Evolutionary conservation across 2,329 filamentous ascomycete species (phyloP), one percentile per base, ranked within the genome.

Genomic region (Conoideocrella luteorostrata): DNA sequence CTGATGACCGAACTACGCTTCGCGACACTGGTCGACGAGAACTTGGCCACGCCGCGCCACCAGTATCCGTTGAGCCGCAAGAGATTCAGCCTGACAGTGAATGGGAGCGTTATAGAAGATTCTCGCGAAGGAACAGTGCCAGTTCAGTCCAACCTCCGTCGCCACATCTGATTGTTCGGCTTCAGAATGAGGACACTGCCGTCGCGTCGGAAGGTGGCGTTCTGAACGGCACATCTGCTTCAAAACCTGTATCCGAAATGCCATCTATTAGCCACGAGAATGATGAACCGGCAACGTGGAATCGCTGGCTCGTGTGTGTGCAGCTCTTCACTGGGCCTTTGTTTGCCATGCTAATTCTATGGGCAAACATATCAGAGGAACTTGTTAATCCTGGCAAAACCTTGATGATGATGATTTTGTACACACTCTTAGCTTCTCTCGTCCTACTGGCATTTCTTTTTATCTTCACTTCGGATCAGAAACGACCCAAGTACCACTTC

Each of bases 261-360:
- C 58, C 50, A 35, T 66, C 61, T 4, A 45, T 50, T n/a, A 62
- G 52, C 40, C 56, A 62, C 37, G 50, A 56, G 42, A 52, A 63
- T 23, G 61, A 67, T 9, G 68, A 71, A 37, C 60, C 65, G 3
- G 72, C 75, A 43, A 74, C 81, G 23, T 97, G 93, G 90, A 95
- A 90, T 56, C 79, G 89, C 41, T 98, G 93, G 91, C 78, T 98
- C 4, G 77, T 95, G 11, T 78, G 82, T 11, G 64, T 93, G 9
- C 94, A 98, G 56, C 74, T 93, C 39, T 89, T 96, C 59, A 87
- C 85, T 0, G 88, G 90, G 0, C 93, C 93, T 0, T 64, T 93
- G 18, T 95, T 97, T 63, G 79, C 90, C 35, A 77, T 86, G 2
- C 60, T 88, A 15, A 80, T 95, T 23, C 62, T 88, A 17, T 95